Evolutionary conservation across 169 alveolate genomes (phyloP).

Genomic region (Plasmodium coatneyi): DNA sequence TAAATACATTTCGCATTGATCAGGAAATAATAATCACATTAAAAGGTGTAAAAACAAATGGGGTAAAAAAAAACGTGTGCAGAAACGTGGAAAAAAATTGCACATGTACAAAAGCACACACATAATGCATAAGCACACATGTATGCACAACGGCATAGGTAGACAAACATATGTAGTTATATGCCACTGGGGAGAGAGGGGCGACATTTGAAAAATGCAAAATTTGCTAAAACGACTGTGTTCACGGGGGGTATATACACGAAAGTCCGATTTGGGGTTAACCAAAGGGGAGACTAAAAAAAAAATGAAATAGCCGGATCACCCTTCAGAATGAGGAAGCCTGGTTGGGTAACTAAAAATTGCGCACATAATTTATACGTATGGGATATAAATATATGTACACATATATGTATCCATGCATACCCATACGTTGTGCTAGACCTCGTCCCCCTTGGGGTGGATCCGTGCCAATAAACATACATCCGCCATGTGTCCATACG

Average conservation of each 20-base stretch:
- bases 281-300: neutral
- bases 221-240: neutral
- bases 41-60: neutral
- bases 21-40: conserved; percentile 2
- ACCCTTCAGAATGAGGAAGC: neutral
- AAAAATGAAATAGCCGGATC: neutral
- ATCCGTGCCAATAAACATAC: neutral
- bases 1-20: neutral
- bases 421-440: neutral
- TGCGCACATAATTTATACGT: neutral
- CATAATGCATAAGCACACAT: neutral
- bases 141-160: neutral
- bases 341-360: neutral
- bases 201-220: neutral
- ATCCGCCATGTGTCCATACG: neutral
- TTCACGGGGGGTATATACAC: neutral
- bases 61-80: neutral
- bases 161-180: neutral
- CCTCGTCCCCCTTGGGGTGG: neutral
- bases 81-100: neutral
- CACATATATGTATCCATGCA: neutral
- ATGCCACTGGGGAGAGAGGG: neutral
- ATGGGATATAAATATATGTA: neutral
- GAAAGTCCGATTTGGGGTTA: neutral
- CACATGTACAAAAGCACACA: neutral